phyloP scores from a whole-genome alignment of 495 filamentous ascomycete species.

The Pseudevernia furfuracea region DNA sequence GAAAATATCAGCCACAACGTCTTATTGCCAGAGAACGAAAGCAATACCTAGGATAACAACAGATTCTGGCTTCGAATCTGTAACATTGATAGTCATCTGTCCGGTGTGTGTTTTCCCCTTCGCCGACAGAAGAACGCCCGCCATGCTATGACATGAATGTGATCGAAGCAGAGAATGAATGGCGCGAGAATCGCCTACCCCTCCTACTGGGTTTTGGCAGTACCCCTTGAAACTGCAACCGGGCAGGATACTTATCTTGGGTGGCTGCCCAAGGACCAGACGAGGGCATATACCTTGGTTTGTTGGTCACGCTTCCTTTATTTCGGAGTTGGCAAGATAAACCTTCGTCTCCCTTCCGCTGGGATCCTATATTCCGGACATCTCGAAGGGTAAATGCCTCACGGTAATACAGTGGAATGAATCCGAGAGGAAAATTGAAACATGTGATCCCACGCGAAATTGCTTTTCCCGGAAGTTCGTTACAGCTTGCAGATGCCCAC shows the following conservation, averaged over 20 bases:
- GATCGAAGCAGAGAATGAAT: background rate
- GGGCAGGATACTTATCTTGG: background rate
- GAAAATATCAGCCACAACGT: background rate
- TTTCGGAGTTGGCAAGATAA: background rate
- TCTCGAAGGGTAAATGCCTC: background rate
- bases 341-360: conserved; percentile 1
- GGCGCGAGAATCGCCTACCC: background rate
- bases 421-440: background rate
- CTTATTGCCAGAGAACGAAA: background rate
- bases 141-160: background rate
- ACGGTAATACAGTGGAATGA: background rate
- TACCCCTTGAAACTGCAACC: background rate
- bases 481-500: background rate
- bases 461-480: background rate
- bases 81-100: background rate
- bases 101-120: background rate
- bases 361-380: background rate
- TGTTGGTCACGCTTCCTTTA: background rate
- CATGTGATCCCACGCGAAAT: background rate
- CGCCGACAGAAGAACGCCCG: background rate
- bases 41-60: background rate
- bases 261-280: background rate
- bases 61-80: background rate
- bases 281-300: background rate
- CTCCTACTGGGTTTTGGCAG: background rate